These are phyloP conservation scores for Flammula alnicola DNA, from an alignment of 1,284 basidiomycete species.

Conservation along the genomic window DNA sequence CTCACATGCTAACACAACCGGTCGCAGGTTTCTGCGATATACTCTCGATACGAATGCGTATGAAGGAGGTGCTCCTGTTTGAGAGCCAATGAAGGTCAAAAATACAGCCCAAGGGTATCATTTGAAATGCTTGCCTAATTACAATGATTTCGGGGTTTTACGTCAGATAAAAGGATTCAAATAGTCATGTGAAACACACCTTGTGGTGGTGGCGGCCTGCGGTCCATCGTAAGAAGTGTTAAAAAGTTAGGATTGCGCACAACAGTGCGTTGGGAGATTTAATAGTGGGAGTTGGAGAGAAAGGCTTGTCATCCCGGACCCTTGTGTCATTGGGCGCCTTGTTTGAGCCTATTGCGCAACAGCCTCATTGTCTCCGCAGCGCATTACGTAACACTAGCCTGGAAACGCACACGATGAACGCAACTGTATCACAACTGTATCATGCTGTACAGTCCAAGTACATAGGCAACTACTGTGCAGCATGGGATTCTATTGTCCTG, in stretches of 20 bases:
- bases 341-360: too few relatives aligned
- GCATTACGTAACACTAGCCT: too few relatives aligned
- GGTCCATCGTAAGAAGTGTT: slow-evolving; percentile 26
- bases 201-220: slow-evolving; percentile 39
- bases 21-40: slow-evolving; percentile 59
- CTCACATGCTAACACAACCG: slow-evolving; percentile 60
- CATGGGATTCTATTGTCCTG: too few relatives aligned
- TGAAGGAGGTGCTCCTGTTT: slow-evolving; percentile 56
- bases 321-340: too few relatives aligned
- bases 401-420: too few relatives aligned
- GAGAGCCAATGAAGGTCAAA: neutral
- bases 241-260: slow-evolving; percentile 7
- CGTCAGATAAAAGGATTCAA: neutral
- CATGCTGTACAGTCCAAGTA: too few relatives aligned
- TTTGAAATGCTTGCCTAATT: neutral
- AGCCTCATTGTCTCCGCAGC: too few relatives aligned
- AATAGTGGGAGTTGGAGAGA: slow-evolving; percentile 5
- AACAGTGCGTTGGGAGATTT: slow-evolving; percentile 9
- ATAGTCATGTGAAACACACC: slow-evolving; percentile 25
- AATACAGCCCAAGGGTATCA: neutral
- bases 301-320: too few relatives aligned
- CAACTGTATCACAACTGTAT: too few relatives aligned
- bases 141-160: neutral
- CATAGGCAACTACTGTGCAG: too few relatives aligned
- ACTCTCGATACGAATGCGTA: slow-evolving; percentile 62